These are phyloP conservation scores for Balamuthia mandrillaris DNA, from an alignment of 208 protist species.

Conservation along the genomic window DNA sequence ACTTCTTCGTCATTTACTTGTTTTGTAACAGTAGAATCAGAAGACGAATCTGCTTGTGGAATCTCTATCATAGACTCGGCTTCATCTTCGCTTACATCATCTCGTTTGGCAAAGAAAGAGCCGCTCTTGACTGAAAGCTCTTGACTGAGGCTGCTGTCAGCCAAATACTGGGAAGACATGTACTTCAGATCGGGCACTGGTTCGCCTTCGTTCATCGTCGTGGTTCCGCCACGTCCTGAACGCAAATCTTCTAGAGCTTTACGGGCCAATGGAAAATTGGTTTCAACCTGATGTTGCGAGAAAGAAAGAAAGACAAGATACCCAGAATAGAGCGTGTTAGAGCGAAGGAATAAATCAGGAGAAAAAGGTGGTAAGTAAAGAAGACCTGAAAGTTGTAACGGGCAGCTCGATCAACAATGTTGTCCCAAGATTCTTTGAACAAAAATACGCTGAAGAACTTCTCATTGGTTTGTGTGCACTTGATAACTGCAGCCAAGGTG, in stretches of 20 bases:
- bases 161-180: slow-evolving; percentile 66
- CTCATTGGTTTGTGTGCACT: slow-evolving; percentile 78
- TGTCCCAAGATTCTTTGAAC: slow-evolving; percentile 74
- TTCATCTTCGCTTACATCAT: no score
- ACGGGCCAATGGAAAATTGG: slow-evolving; percentile 61
- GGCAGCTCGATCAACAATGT: slow-evolving; percentile 66
- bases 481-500: slow-evolving; percentile 72
- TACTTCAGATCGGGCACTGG: no score
- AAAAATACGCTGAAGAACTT: slow-evolving; percentile 77
- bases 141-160: slow-evolving; percentile 58
- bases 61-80: no score
- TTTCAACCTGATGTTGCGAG: slow-evolving; percentile 73
- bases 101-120: slow-evolving; percentile 12
- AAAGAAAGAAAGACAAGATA: no score
- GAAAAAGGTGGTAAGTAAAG: neutral
- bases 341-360: no score
- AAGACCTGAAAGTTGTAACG: neutral
- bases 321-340: no score
- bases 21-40: neutral
- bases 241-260: slow-evolving; percentile 33
- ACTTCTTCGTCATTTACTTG: neutral
- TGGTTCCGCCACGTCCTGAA: no score
- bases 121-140: slow-evolving; percentile 39
- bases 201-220: no score
- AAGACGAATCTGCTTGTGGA: neutral